phyloP scores from a whole-genome alignment of 2,329 filamentous ascomycete genomes.

The Cryphonectria nitschkei region DNA sequence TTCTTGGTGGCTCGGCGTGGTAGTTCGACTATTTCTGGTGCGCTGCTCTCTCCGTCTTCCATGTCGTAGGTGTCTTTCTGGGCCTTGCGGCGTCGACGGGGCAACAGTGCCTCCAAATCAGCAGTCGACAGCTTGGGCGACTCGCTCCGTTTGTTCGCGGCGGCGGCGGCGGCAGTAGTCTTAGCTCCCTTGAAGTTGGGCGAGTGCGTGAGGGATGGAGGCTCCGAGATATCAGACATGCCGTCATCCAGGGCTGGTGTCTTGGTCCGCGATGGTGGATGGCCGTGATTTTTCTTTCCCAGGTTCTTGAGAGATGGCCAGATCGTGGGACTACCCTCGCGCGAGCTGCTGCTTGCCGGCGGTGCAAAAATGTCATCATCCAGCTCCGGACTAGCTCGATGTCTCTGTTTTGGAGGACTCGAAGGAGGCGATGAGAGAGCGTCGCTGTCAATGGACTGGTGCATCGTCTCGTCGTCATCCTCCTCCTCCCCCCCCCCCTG shows the following conservation, averaged over 20 bases:
- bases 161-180: not conserved
- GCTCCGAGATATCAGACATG: conserved; percentile 63
- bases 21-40: conserved; percentile 42
- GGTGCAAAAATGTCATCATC: conserved; percentile 57
- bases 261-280: conserved; percentile 35
- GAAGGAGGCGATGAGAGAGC: conserved; percentile 40
- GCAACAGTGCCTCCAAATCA: conserved; percentile 57
- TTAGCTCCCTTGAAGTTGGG: conserved; percentile 53
- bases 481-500: conserved; percentile 29
- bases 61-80: conserved; percentile 44
- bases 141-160: conserved; percentile 38
- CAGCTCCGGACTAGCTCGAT: conserved; percentile 46
- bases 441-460: conserved; percentile 35
- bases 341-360: conserved; percentile 54
- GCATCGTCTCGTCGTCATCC: conserved; percentile 28
- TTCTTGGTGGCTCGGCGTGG: conserved; percentile 44
- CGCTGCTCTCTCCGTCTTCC: conserved; percentile 51
- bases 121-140: conserved; percentile 56
- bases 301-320: conserved; percentile 59
- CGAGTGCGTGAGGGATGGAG: conserved; percentile 68
- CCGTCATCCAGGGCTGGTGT: conserved; percentile 46
- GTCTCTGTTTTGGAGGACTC: conserved; percentile 37
- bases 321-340: conserved; percentile 45
- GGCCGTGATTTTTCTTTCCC: conserved; percentile 47
- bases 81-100: conserved; percentile 51